Evolutionary conservation across 257 asterid species (phyloP).

Genomic region (Catharanthus roseus): DNA sequence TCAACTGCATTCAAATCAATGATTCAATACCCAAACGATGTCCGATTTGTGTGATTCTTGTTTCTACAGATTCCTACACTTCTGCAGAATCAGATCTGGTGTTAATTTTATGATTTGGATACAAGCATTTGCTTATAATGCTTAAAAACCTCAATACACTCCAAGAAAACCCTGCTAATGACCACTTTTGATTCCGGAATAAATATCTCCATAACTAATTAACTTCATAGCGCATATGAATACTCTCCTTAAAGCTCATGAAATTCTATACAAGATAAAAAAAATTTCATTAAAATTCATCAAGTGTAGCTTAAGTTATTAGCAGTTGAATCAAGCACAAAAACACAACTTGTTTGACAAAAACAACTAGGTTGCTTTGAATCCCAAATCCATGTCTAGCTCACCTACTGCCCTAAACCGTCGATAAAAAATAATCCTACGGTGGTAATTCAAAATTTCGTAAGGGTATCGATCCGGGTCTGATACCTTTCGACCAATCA

Average conservation of each 20-base stretch:
- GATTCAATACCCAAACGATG: constrained; percentile 18
- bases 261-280: constrained; percentile 38
- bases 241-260: constrained; percentile 33
- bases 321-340: constrained; percentile 32
- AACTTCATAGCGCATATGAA: not conserved
- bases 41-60: constrained; percentile 27
- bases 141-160: constrained; percentile 26
- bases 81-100: constrained; percentile 7
- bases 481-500: constrained; percentile 50
- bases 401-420: constrained; percentile 32
- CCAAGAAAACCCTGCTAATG: constrained; percentile 13
- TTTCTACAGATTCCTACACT: constrained; percentile 23
- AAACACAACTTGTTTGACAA: constrained; percentile 53
- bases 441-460: constrained; percentile 54
- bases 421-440: constrained; percentile 55
- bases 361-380: constrained; percentile 24
- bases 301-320: constrained; percentile 28
- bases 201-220: constrained; percentile 26
- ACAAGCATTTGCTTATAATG: constrained; percentile 24
- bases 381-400: constrained; percentile 34
- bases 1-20: constrained; percentile 23
- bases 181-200: constrained; percentile 37
- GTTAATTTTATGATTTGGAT: constrained; percentile 9
- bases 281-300: constrained; percentile 25
- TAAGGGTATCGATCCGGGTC: constrained; percentile 54